Evolutionary conservation across 805 yeast species (phyloP), one percentile per base, ranked within the genome.

Genomic region (Metschnikowia colocasiae): DNA sequence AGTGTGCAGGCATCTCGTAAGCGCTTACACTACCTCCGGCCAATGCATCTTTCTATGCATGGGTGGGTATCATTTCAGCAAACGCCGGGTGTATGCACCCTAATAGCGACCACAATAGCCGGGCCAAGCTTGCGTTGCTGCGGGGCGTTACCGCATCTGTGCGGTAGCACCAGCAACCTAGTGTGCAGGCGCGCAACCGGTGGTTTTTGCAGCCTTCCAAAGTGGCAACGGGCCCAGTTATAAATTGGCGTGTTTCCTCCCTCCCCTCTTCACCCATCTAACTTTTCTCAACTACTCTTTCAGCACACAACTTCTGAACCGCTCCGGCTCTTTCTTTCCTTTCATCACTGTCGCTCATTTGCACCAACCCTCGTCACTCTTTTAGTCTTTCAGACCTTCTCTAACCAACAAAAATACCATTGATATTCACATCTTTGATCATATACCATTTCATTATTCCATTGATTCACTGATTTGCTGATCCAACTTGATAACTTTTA

Each of bases 361-460:
- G 49, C 48, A 35, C 49, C 51, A 41, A 55, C 57, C 51, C 46
- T 30, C 25, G 45, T 46, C 53, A 22, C 35, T 46, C 53, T 20
- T 48, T 51, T 19, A 36, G 19, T 19, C 32, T 31, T 22, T 12
- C 29, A 4, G 29, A 32, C 36, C 6, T n/a, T 25, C 19, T 33
- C 8, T 29, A 29, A n/a, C n/a, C n/a, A n/a, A n/a, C n/a, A n/a
- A n/a, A 22, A 22, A 22, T 22, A 22, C 23, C 27, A 13, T 5
- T 29, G 32, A 5, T 13, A 25, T 27, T 9, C 30, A 12, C 2
- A 29, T n/a, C 32, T 3, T 16, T 29, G 15, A 13, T 6, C 16
- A 6, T 6, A 6, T 10, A 27, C 30, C 30, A 13, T 27, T 13
- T 20, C 6, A 18, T 31, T 3, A 9, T 3, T 10, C 33, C 20